Percentiles rank a stretch among this genome's conserved stretches.
Evolutionary conservation across 306 rosid genomes (phyloP).

Genomic region (Calophaca sinica): DNA sequence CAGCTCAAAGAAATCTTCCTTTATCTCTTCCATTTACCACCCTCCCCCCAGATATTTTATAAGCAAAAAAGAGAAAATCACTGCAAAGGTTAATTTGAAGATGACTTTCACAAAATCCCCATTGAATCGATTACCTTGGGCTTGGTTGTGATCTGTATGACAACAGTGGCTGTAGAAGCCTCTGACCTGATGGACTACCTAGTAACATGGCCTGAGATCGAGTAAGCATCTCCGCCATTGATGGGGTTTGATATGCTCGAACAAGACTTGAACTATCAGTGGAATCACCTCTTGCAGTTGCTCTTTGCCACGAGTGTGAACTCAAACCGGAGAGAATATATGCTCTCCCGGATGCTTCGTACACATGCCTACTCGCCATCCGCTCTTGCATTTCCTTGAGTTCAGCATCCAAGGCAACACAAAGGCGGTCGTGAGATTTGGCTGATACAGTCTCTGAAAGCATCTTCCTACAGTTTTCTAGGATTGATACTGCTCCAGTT

Average conservation of each 20-base stretch:
- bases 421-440: constrained; percentile 73
- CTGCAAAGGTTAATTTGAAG: constrained; percentile 50
- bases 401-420: constrained; percentile 92
- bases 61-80: constrained; percentile 52
- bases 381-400: constrained; percentile 98
- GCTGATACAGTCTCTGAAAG: constrained; percentile 71
- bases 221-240: constrained; percentile 95
- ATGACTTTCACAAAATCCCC: constrained; percentile 43
- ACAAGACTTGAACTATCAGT: constrained; percentile 86
- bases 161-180: constrained; percentile 79
- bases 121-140: constrained; percentile 65
- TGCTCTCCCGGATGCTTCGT: constrained; percentile 98
- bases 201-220: constrained; percentile 87
- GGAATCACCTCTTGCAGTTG: constrained; percentile 98
- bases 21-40: constrained; percentile 55
- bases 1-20: constrained; percentile 60
- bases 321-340: constrained; percentile 96
- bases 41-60: constrained; percentile 46
- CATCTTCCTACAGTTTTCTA: constrained; percentile 76
- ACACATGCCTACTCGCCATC: constrained; percentile 92
- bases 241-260: constrained; percentile 92
- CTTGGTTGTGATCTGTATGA: constrained; percentile 73
- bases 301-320: constrained; percentile 99
- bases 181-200: constrained; percentile 85
- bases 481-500: constrained; percentile 68